These are phyloP conservation scores for Mitragyna speciosa DNA, from an alignment of 257 asterid genomes.

Conservation along the genomic window DNA sequence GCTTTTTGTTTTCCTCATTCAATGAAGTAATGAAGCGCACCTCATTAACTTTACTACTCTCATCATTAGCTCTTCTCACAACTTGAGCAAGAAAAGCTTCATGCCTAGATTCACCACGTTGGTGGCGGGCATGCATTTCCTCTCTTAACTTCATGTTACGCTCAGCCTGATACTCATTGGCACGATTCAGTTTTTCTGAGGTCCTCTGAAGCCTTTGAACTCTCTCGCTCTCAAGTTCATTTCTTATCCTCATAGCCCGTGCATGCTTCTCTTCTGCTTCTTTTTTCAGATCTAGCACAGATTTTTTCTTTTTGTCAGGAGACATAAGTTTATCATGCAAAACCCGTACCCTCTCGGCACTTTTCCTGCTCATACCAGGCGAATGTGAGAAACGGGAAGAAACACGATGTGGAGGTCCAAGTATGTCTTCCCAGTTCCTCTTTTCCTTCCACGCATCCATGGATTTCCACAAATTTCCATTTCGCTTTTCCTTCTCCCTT, in stretches of 20 bases:
- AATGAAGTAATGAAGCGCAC: constrained; percentile 95
- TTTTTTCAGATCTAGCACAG: constrained; percentile 77
- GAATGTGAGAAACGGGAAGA: constrained; percentile 93
- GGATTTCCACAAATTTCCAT: constrained; percentile 59
- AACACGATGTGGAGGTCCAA: constrained; percentile 72
- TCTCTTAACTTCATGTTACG: constrained; percentile 89
- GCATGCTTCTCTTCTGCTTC: constrained; percentile 99
- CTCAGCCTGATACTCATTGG: constrained; percentile 87
- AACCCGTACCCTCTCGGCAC: constrained; percentile 78
- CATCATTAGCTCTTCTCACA: constrained; percentile 98
- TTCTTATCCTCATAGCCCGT: constrained; percentile 91
- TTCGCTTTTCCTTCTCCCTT: constrained; percentile 73
- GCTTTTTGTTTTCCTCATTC: constrained; percentile 95
- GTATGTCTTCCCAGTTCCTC: constrained; percentile 97
- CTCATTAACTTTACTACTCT: constrained; percentile 96
- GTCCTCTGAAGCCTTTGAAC: constrained; percentile 93
- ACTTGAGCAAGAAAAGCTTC: constrained; percentile 94
- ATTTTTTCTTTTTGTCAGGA: constrained; percentile 93
- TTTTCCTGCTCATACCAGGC: constrained; percentile 82
- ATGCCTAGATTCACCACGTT: constrained; percentile 86
- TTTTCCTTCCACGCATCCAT: constrained; percentile 99
- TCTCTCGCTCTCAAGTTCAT: constrained; percentile 93
- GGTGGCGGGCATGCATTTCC: constrained; percentile 89
- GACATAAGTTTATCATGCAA: constrained; percentile 98
- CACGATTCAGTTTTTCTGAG: constrained; percentile 91